Base-by-base conservation (phyloP, 495 filamentous ascomycete species). In the Acidiella bohemica region DNA sequence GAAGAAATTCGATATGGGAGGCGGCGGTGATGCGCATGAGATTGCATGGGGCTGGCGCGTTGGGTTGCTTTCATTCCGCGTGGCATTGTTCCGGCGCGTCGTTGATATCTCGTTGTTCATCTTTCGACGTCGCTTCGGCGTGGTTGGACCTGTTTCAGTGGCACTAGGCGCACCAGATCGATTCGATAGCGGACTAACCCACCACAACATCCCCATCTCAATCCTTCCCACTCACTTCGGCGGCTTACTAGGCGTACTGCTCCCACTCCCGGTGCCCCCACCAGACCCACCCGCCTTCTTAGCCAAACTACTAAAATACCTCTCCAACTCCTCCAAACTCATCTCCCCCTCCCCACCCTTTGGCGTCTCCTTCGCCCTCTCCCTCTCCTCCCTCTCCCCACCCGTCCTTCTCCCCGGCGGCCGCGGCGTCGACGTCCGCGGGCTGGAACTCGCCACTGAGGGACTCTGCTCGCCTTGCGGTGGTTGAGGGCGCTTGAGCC, bases 321-420 rank as follows among this genome's bases (percentile, higher is more conserved):
- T 39, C 43, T 46, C 43, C 43, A 51, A 35, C 16, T 51, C 34
- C 12, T 46, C 47, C 11, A 42, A 37, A 37, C 42, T 38, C 43
- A 51, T 29, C 16, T 51, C 34, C 31, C 19, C 23, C 13, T 16
- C 35, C 3, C 13, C 14, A 24, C 33, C 36, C 9, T 12, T 5
- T 8, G 39, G 16, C 28, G 39, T 23, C 11, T 8, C 32, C 7
- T 10, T 6, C 4, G 13, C 13, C 5, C 24, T 26, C 35, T 26
- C 32, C 4, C 13, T 26, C 9, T 19, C 22, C 17, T 40, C 32
- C 1, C 12, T 19, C 21, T 40, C 40, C 40, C 28, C 34, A 4
- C 34, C 41, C 18, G 36, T 30, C 25, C 41, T 19, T 24, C 34
- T 49, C 21, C 40, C n/a, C n/a, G 25, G 41, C 13, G 35, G 36